A percentile compares a stretch with the other conserved stretches of the same genome.
Conservation (phyloP, 192 early-diverging fungal genomes). For the Phycomyces nitens region DNA sequence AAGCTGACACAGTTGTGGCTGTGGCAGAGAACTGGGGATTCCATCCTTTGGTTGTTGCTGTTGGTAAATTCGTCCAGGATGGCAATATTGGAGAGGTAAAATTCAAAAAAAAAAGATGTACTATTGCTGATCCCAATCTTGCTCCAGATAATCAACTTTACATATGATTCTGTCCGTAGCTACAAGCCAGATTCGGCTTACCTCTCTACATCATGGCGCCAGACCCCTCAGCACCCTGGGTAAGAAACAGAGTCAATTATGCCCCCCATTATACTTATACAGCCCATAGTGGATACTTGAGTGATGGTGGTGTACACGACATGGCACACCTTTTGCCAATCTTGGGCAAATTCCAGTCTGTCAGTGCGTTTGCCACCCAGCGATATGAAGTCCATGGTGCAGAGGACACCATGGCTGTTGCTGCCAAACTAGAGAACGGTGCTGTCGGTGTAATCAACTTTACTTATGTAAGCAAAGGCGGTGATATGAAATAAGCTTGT, state of each 20-base stretch:
- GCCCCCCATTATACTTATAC: background rate
- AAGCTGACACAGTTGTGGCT: slow-evolving; percentile 22
- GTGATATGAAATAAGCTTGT: too few relatives aligned
- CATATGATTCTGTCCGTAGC: slow-evolving; percentile 25
- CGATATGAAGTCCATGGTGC: slow-evolving; percentile 25
- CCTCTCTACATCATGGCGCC: slow-evolving; percentile 30
- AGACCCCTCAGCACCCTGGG: slow-evolving; percentile 38
- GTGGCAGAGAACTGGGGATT: slow-evolving; percentile 35
- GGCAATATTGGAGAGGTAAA: slow-evolving; percentile 34
- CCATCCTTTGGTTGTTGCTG: slow-evolving; percentile 23
- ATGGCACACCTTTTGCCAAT: slow-evolving; percentile 25
- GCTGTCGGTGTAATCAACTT: slow-evolving; percentile 31
- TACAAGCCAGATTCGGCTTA: slow-evolving; percentile 33
- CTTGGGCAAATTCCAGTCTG: slow-evolving; percentile 25
- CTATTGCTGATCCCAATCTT: background rate
- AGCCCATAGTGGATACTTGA: slow-evolving; percentile 31
- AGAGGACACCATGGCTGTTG: slow-evolving; percentile 27
- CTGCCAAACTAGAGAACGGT: slow-evolving; percentile 23
- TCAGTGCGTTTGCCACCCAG: slow-evolving; percentile 26
- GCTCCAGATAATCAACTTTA: slow-evolving; percentile 32
- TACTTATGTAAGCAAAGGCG: slow-evolving; percentile 42
- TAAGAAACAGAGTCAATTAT: slow-evolving; percentile 11
- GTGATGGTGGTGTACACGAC: slow-evolving; percentile 37
- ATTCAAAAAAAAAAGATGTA: background rate
- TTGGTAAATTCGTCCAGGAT: slow-evolving; percentile 23